Base-by-base conservation (phyloP, 2,329 filamentous ascomycete species). In the Trichoderma oligosporum region DNA sequence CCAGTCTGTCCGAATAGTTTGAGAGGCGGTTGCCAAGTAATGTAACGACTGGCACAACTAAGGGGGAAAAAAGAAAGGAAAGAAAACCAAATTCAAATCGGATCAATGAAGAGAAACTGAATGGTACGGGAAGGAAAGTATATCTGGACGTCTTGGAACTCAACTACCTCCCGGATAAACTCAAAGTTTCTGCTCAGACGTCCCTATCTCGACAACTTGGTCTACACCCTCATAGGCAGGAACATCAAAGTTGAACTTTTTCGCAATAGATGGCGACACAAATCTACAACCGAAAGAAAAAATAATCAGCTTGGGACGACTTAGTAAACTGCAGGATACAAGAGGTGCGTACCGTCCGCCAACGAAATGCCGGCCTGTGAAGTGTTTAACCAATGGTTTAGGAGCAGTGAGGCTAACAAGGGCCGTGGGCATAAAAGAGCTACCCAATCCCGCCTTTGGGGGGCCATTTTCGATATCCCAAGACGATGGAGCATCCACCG, bases 381-480 rank as follows among this genome's bases (percentile, higher is more conserved):
- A 99, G 70, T 85, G 84, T 71, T 86, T 88, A 6, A 91, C 88
- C 60, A 96, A 76, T 6, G 93, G 93, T 74, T 99, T 99, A 3
- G 94, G 91, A 8, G 94, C 94, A 46, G 93, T 96, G 67, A 99
- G 76, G 69, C 90, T 96, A 63, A 99, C 85, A 58, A 99, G 76
- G 18, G 86, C 85, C 31, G 81, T 78, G 62, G 94, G 94, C 75
- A 89, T 85, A 68, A 96, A 97, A 4, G 79, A 84, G 66, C 86
- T 87, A 1, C 91, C 93, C 0, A 89, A 80, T 0, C 91, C 93
- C 1, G 85, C 82, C 52, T 78, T 75, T 9, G 92, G 91, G 7
- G 93, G 93, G 0, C 94, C 94, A 9, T 79, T 77, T 67, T 96
- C 89, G 57, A 99, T 95, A 71, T 94, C 85, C 94, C 94, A 99